These are phyloP conservation scores for Pichia rugopelliculosa DNA, from an alignment of 805 yeast genomes.

Conservation along the genomic window DNA sequence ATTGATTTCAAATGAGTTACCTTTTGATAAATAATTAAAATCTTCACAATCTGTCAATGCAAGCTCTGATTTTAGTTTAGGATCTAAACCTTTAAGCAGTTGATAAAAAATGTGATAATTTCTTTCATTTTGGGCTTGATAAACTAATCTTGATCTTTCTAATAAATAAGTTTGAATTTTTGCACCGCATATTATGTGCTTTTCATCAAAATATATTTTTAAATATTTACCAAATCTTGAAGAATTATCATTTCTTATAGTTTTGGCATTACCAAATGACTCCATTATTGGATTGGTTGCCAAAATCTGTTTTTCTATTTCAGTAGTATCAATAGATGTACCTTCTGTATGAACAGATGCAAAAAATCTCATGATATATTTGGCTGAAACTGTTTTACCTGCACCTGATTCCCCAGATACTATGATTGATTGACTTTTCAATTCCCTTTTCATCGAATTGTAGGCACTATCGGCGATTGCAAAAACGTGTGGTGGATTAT, in stretches of 20 bases:
- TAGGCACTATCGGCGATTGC: conserved; percentile 98
- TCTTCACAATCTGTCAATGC: conserved; percentile 59
- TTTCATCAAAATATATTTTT: conserved; percentile 74
- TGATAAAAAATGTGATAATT: conserved; percentile 95
- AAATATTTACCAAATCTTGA: conserved; percentile 95
- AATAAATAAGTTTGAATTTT: conserved; percentile 84
- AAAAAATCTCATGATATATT: conserved; percentile 94
- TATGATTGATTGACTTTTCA: conserved; percentile 85
- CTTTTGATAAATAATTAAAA: conserved; percentile 79
- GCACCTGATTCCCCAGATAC: conserved; percentile 99
- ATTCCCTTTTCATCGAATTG: conserved; percentile 80
- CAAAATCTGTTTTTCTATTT: conserved; percentile 85
- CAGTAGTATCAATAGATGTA: conserved; percentile 43
- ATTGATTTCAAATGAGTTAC: conserved; percentile 58
- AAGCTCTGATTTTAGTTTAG: conserved; percentile 47
- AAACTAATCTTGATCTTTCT: conserved; percentile 89
- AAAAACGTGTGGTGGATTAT: conserved; percentile 91
- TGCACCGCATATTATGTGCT: conserved; percentile 84
- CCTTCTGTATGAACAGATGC: conserved; percentile 73
- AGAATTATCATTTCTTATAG: conserved; percentile 94
- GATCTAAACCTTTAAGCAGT: conserved; percentile 64
- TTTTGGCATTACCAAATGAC: conserved; percentile 97
- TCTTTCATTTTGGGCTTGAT: conserved; percentile 81
- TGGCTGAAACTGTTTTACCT: conserved; percentile 95
- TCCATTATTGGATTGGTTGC: conserved; percentile 98